Evolutionary conservation across 495 filamentous ascomycete genomes (phyloP).

Genomic region (Penicillium pancosmium): DNA sequence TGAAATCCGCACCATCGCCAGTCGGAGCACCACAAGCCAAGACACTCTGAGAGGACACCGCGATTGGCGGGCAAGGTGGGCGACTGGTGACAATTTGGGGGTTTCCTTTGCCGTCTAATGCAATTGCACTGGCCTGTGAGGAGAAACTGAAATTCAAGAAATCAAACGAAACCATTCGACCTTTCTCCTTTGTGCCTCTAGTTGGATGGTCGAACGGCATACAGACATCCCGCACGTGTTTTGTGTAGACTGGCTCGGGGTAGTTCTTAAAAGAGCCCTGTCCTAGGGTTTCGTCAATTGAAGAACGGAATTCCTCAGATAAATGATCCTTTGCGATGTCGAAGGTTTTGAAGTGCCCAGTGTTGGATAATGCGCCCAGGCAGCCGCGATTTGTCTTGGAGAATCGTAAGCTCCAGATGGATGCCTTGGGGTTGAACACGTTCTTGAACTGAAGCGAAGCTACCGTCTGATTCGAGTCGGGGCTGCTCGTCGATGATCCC

Average conservation of each 20-base stretch:
- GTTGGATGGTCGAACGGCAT: slow-evolving; percentile 46
- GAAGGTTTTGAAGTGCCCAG: slow-evolving; percentile 75
- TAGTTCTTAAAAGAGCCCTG: slow-evolving; percentile 44
- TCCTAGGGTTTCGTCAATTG: slow-evolving; percentile 44
- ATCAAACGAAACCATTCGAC: slow-evolving; percentile 83
- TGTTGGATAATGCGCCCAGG: slow-evolving; percentile 75
- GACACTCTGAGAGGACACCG: slow-evolving; percentile 47
- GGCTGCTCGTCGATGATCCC: slow-evolving; percentile 35
- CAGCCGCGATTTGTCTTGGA: slow-evolving; percentile 72
- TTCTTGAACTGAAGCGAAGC: slow-evolving; percentile 68
- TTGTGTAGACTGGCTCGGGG: slow-evolving; percentile 50
- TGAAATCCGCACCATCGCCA: slow-evolving; percentile 32
- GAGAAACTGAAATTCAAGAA: slow-evolving; percentile 69
- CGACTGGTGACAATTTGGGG: slow-evolving; percentile 65
- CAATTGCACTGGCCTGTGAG: slow-evolving; percentile 66
- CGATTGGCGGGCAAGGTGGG: slow-evolving; percentile 57
- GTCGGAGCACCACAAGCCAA: slow-evolving; percentile 39
- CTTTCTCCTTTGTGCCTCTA: slow-evolving; percentile 52
- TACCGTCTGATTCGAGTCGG: slow-evolving; percentile 41
- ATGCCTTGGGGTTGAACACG: slow-evolving; percentile 59
- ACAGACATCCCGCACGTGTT: slow-evolving; percentile 50
- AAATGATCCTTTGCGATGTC: slow-evolving; percentile 67
- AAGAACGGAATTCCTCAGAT: slow-evolving; percentile 42
- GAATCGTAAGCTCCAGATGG: slow-evolving; percentile 79
- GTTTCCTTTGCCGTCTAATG: slow-evolving; percentile 66